These are phyloP conservation scores for Cyclotella baltica DNA, from an alignment of 108 stramenopile species.

Conservation along the genomic window DNA sequence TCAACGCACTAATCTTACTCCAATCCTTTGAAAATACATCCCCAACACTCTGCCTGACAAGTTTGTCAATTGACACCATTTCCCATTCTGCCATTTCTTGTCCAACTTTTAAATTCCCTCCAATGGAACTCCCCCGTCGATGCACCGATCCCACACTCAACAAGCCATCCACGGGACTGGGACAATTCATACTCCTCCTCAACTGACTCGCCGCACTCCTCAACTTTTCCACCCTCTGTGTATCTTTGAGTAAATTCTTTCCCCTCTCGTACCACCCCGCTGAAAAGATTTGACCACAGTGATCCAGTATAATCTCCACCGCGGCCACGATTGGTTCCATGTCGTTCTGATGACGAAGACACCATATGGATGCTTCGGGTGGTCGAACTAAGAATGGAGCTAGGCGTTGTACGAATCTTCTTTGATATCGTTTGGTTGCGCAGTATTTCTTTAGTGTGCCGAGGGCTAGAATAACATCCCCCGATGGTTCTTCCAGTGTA, in stretches of 20 bases:
- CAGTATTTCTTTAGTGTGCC: constrained; percentile 74
- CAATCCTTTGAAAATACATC: constrained; percentile 79
- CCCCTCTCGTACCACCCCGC: constrained; percentile 87
- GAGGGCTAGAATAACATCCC: constrained; percentile 70
- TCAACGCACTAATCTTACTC: constrained; percentile 60
- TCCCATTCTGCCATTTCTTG: constrained; percentile 88
- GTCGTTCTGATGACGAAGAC: constrained; percentile 88
- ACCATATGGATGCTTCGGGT: constrained; percentile 80
- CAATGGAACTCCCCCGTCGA: constrained; percentile 18
- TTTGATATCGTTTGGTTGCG: constrained; percentile 82
- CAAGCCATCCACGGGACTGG: constrained; percentile 43
- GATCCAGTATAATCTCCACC: constrained; percentile 84
- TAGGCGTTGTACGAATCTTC: constrained; percentile 88
- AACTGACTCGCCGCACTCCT: constrained; percentile 62
- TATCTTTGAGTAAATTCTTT: constrained; percentile 70
- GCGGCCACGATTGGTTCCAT: constrained; percentile 89
- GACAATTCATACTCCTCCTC: constrained; percentile 57
- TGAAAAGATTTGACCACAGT: constrained; percentile 72
- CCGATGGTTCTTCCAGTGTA: constrained; percentile 80
- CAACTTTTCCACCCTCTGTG: constrained; percentile 68
- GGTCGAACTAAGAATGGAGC: constrained; percentile 85
- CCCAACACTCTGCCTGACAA: constrained; percentile 73
- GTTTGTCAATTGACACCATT: constrained; percentile 71
- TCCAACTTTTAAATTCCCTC: constrained; percentile 33
- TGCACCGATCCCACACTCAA: constrained; percentile 18